These are phyloP conservation scores for Penicillium fuscoglaucum DNA, from an alignment of 2,329 filamentous ascomycete genomes.

Conservation along the genomic window DNA sequence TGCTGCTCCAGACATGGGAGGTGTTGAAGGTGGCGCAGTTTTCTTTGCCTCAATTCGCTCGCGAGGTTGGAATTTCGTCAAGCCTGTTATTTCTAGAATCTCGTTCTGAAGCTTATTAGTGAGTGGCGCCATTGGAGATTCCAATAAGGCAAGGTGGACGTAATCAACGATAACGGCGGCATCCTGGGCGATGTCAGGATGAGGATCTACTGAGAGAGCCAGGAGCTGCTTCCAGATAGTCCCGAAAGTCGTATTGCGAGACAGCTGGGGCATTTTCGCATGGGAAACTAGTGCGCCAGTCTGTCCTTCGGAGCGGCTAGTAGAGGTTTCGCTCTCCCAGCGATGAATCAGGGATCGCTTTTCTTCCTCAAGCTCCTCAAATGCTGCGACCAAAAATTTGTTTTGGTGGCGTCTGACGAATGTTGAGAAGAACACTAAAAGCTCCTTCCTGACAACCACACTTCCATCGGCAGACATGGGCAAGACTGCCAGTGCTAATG, in stretches of 20 bases:
- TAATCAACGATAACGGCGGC: conserved; percentile 84
- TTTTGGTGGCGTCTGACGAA: conserved; percentile 88
- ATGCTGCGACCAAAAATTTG: conserved; percentile 88
- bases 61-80: conserved; percentile 42
- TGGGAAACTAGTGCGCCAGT: conserved; percentile 28
- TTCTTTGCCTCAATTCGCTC: conserved; percentile 39
- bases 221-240: conserved; percentile 93
- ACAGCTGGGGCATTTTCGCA: conserved; percentile 43
- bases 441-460: conserved; percentile 88
- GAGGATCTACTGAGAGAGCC: conserved; percentile 88
- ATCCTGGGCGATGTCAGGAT: conserved; percentile 86
- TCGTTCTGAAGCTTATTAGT: conserved; percentile 75
- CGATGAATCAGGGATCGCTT: conserved; percentile 63
- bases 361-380: conserved; percentile 85
- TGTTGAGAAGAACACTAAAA: conserved; percentile 88
- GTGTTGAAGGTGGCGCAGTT: conserved; percentile 44
- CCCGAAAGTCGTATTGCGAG: conserved; percentile 87
- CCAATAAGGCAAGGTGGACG: conserved; percentile 73
- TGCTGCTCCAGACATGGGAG: conserved; percentile 47
- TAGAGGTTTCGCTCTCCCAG: conserved; percentile 43
- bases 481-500: conserved; percentile 81
- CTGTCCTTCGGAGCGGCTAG: conserved; percentile 19
- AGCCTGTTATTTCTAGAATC: conserved; percentile 37
- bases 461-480: conserved; percentile 94
- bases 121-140: conserved; percentile 71